A percentile compares a stretch with the other conserved stretches of the same genome.
Conservation (phyloP, 805 yeast genomes). For the Ogataea polymorpha region DNA sequence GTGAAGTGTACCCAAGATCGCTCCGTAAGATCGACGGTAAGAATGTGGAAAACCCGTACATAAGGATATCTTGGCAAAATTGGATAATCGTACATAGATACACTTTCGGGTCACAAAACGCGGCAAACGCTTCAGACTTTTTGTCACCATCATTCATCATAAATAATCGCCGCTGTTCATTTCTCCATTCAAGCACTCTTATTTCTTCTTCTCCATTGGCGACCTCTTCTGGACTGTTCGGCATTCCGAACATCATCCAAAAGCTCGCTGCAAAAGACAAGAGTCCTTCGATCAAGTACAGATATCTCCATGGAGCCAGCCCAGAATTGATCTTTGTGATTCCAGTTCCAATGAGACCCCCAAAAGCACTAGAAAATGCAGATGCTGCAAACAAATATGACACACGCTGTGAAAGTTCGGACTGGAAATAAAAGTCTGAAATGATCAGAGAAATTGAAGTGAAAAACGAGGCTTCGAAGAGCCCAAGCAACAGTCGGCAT, state of each 20-base stretch:
- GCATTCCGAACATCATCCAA: constrained; percentile 13
- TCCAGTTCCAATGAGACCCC: constrained; percentile 21
- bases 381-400: constrained; percentile 19
- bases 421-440: constrained; percentile 16
- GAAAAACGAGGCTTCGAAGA: constrained; percentile 41
- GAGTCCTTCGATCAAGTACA: constrained; percentile 17
- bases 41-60: constrained; percentile 43
- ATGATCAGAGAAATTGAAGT: constrained; percentile 18
- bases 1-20: constrained; percentile 30
- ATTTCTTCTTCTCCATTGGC: constrained; percentile 10
- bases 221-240: constrained; percentile 10
- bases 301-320: constrained; percentile 19
- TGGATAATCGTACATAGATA: constrained; percentile 37
- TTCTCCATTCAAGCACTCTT: constrained; percentile 8
- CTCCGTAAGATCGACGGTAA: constrained; percentile 38
- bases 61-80: constrained; percentile 41
- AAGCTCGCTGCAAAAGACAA: constrained; percentile 8
- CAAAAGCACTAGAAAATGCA: constrained; percentile 19
- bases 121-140: constrained; percentile 22
- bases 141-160: constrained; percentile 5
- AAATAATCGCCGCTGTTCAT: constrained; percentile 7
- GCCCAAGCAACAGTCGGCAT: constrained; percentile 38
- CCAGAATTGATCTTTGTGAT: constrained; percentile 20
- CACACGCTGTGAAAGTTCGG: constrained; percentile 15
- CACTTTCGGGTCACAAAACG: constrained; percentile 37